A percentile compares a stretch with the other conserved stretches of the same genome.
phyloP scores from a whole-genome alignment of 2,329 filamentous ascomycete species.

The Lachnellula willkommii region DNA sequence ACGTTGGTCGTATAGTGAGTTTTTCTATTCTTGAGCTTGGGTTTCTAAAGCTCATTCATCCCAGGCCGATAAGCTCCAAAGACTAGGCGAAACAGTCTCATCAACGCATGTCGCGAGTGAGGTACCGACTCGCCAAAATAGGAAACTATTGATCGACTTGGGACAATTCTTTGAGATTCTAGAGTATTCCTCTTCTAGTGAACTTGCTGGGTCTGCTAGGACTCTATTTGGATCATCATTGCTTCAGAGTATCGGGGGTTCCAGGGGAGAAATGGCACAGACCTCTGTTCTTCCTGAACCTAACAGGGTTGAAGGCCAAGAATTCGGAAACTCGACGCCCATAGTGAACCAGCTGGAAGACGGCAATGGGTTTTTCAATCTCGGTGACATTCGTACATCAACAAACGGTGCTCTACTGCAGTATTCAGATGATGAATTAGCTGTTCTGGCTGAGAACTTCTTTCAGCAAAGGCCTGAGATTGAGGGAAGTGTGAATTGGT shows the following conservation, averaged over 20 bases:
- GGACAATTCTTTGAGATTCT: slow-evolving; percentile 45
- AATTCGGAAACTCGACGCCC: slow-evolving; percentile 20
- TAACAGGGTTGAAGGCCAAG: slow-evolving; percentile 34
- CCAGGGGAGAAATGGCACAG: slow-evolving; percentile 37
- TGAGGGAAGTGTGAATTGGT: slow-evolving; percentile 25
- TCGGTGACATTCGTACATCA: not conserved
- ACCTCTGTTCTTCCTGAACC: slow-evolving; percentile 40
- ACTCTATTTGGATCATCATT: slow-evolving; percentile 40
- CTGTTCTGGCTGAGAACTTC: slow-evolving; percentile 43
- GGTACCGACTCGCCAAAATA: slow-evolving; percentile 26
- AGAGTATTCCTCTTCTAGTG: slow-evolving; percentile 40
- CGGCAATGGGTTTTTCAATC: not conserved
- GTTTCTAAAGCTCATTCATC: not conserved
- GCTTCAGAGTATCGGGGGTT: slow-evolving; percentile 26
- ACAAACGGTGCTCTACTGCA: slow-evolving; percentile 8
- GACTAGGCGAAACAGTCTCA: slow-evolving; percentile 40
- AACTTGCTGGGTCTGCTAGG: slow-evolving; percentile 31
- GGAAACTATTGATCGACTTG: slow-evolving; percentile 40
- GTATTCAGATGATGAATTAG: slow-evolving; percentile 38
- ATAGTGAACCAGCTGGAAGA: slow-evolving; percentile 19
- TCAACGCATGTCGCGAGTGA: slow-evolving; percentile 35
- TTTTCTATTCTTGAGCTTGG: not conserved
- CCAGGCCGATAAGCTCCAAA: slow-evolving; percentile 39
- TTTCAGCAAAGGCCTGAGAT: slow-evolving; percentile 37
- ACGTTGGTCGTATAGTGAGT: slow-evolving; percentile 39